A percentile compares a stretch with the other conserved stretches of the same genome.
Conservation (phyloP, 2,329 filamentous ascomycete species). For the Clonostachys chloroleuca region DNA sequence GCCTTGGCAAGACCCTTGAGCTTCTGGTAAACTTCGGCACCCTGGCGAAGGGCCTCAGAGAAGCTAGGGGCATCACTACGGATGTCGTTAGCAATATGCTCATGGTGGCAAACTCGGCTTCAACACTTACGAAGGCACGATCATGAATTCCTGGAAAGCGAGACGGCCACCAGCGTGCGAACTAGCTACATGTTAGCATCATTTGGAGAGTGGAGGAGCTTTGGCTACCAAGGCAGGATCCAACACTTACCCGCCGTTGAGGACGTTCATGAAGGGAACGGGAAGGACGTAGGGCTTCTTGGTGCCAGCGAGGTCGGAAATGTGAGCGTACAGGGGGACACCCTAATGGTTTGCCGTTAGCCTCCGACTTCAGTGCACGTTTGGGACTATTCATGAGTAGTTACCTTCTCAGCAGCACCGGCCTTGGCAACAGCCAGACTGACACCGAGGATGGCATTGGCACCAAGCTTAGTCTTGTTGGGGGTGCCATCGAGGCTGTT, state of each 20-base stretch:
- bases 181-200: conserved; percentile 29
- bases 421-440: conserved; percentile 83
- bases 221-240: neutral
- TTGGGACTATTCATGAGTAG: conserved; percentile 1
- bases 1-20: conserved; percentile 97
- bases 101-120: neutral
- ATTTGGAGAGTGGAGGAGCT: neutral
- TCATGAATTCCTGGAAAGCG: conserved; percentile 97
- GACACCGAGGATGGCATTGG: conserved; percentile 86
- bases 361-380: too few relatives aligned
- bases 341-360: conserved; percentile 34
- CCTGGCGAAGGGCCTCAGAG: conserved; percentile 93
- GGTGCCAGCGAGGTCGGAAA: conserved; percentile 82
- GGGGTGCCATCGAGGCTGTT: conserved; percentile 78
- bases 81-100: conserved; percentile 1
- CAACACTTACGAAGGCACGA: conserved; percentile 67
- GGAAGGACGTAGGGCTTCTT: conserved; percentile 91
- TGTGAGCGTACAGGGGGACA: conserved; percentile 81
- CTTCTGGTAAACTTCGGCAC: conserved; percentile 96
- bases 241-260: conserved; percentile 63
- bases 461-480: conserved; percentile 85
- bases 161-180: conserved; percentile 96
- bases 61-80: conserved; percentile 77
- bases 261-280: conserved; percentile 90
- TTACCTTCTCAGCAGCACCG: conserved; percentile 78